Evolutionary conservation across 495 filamentous ascomycete genomes (phyloP).

Genomic region (Tricharina praecox): DNA sequence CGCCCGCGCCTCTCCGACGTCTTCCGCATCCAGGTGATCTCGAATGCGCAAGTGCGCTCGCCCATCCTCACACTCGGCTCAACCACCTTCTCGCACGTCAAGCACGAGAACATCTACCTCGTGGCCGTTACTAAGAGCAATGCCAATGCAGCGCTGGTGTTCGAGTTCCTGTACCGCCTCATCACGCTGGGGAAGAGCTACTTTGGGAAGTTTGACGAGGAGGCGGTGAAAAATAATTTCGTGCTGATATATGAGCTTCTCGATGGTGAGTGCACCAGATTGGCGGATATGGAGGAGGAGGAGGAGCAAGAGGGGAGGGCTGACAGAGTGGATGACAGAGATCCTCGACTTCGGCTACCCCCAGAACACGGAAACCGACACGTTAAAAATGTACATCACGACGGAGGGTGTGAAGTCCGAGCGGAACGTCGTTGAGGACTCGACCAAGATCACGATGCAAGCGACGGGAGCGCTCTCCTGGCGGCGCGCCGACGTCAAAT

Average conservation of each 20-base stretch:
- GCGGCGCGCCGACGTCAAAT: conserved; percentile 93
- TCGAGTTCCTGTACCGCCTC: conserved; percentile 92
- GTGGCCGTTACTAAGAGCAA: conserved; percentile 98
- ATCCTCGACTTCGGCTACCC: conserved; percentile 99
- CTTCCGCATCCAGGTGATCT: conserved; percentile 99
- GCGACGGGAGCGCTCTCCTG: conserved; percentile 93
- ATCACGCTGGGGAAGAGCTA: conserved; percentile 83
- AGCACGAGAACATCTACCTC: conserved; percentile 97
- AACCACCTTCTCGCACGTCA: conserved; percentile 98
- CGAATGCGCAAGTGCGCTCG: conserved; percentile 92
- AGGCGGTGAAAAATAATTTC: conserved; percentile 99
- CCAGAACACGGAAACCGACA: conserved; percentile 97
- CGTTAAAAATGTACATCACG: conserved; percentile 99
- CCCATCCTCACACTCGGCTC: conserved; percentile 94
- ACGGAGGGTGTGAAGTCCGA: conserved; percentile 97
- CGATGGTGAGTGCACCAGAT: conserved; percentile 48
- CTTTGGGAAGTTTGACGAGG: conserved; percentile 98
- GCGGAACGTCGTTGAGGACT: conserved; percentile 66
- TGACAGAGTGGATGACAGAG: conserved; percentile 42
- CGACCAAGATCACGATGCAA: conserved; percentile 96
- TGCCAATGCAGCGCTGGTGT: conserved; percentile 95
- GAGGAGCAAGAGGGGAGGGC: conserved; percentile 3
- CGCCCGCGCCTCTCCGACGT: conserved; percentile 92
- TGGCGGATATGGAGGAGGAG: background rate
- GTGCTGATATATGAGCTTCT: conserved; percentile 95